Percentiles rank a stretch among this genome's conserved stretches.
phyloP scores from a whole-genome alignment of 2,329 filamentous ascomycete species.

The Tolypocladium pustulatum region DNA sequence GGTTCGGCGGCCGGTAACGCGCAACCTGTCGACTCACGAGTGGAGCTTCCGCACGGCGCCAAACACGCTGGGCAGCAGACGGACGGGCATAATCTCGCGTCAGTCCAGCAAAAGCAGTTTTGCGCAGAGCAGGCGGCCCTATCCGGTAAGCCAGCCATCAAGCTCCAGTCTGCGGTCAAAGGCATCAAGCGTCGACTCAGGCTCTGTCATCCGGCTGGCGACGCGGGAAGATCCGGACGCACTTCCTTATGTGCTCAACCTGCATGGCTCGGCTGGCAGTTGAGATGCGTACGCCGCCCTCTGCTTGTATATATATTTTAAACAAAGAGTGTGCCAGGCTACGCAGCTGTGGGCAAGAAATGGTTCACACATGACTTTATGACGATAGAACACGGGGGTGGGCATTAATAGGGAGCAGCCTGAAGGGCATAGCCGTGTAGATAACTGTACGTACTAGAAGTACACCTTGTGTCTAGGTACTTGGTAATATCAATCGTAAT shows the following conservation, averaged over 20 bases:
- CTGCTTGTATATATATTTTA: neutral
- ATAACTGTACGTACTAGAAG: neutral
- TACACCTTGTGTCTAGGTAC: neutral
- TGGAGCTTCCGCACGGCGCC: constrained; percentile 41
- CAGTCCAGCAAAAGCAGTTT: constrained; percentile 28
- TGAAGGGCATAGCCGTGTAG: neutral
- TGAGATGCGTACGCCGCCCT: neutral
- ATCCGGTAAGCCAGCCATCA: constrained; percentile 25
- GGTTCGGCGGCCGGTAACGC: constrained; percentile 13
- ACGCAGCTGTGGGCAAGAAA: neutral
- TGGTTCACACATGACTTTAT: neutral
- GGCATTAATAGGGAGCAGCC: neutral
- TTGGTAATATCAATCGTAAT: neutral
- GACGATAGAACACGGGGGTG: neutral
- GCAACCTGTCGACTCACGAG: constrained; percentile 31
- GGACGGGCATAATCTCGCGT: constrained; percentile 23
- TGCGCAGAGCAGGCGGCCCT: constrained; percentile 30
- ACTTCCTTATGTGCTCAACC: constrained; percentile 26
- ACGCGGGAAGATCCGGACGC: constrained; percentile 21
- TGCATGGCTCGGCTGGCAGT: constrained; percentile 20
- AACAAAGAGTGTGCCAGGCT: neutral
- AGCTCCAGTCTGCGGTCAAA: constrained; percentile 28
- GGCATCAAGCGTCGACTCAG: constrained; percentile 22
- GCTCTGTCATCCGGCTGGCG: constrained; percentile 39
- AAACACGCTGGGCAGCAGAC: constrained; percentile 38